A percentile compares a stretch with the other conserved stretches of the same genome.
These are phyloP conservation scores for Nephelium lappaceum DNA, from an alignment of 345 rosid species.

Conservation along the genomic window DNA sequence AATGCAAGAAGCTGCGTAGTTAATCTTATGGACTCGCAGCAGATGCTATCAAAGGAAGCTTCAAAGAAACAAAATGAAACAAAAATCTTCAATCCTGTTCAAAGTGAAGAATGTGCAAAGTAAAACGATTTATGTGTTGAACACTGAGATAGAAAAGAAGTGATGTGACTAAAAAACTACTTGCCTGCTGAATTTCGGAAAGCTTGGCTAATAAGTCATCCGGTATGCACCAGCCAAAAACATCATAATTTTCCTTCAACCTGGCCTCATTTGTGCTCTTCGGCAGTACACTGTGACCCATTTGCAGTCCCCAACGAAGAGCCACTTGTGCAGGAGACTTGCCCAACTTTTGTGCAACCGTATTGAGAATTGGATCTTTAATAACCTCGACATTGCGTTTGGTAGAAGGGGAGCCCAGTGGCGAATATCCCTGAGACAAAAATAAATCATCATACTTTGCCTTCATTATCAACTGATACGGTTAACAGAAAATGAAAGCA, in stretches of 20 bases:
- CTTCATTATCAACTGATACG: neutral
- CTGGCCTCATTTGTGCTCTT: conserved; percentile 47
- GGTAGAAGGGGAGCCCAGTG: conserved; percentile 37
- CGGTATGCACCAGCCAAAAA: conserved; percentile 34
- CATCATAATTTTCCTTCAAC: conserved; percentile 43
- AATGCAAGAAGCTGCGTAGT: neutral
- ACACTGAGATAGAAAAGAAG: neutral
- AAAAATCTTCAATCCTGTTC: neutral
- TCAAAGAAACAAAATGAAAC: neutral
- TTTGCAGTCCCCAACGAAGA: conserved; percentile 56
- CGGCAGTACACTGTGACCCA: conserved; percentile 50
- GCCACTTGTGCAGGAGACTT: conserved; percentile 52
- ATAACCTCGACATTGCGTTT: conserved; percentile 26
- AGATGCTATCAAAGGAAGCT: neutral
- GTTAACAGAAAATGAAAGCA: neutral
- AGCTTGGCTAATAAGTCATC: conserved; percentile 30
- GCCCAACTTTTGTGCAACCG: conserved; percentile 39
- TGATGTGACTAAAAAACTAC: neutral
- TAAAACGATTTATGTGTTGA: neutral
- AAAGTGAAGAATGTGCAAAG: neutral
- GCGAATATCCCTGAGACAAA: conserved; percentile 44
- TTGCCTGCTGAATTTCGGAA: conserved; percentile 52
- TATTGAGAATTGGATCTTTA: conserved; percentile 35
- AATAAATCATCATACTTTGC: neutral
- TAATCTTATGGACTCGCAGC: neutral